A percentile compares a stretch with the other conserved stretches of the same genome.
Conservation (phyloP, 2,329 filamentous ascomycete species). For the Sordariomycetes sp. region DNA sequence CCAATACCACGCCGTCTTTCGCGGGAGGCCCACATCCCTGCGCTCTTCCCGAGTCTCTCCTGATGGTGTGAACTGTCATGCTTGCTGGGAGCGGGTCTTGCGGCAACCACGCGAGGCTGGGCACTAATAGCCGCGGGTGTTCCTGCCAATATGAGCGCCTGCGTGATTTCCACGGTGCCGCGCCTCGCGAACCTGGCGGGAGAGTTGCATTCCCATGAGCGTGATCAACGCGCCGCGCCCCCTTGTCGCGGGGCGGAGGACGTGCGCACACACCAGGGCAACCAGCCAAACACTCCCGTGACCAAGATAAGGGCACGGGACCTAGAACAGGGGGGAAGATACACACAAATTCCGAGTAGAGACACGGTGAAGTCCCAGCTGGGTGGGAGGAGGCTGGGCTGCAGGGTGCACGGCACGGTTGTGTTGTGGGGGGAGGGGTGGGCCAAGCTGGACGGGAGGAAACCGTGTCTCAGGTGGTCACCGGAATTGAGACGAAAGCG, state of each 20-base stretch:
- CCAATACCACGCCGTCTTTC: not conserved
- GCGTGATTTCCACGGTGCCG: not conserved
- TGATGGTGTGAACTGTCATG: not conserved
- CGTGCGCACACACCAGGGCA: not conserved
- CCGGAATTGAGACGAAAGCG: not conserved
- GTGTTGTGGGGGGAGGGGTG: not conserved
- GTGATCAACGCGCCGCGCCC: too few relatives aligned
- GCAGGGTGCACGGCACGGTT: too few relatives aligned
- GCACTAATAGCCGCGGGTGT: not conserved
- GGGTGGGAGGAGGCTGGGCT: not conserved
- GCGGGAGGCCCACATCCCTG: not conserved
- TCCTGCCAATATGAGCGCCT: not conserved
- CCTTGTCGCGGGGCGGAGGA: too few relatives aligned
- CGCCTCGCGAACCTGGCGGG: not conserved
- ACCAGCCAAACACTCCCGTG: not conserved
- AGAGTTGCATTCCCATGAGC: too few relatives aligned
- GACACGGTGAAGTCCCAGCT: not conserved
- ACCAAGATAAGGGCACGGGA: constrained; percentile 3
- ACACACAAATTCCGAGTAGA: not conserved
- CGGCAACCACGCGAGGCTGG: not conserved
- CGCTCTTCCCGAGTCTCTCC: not conserved
- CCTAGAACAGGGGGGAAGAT: not conserved
- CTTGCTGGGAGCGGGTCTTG: not conserved
- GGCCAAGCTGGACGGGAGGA: not conserved
- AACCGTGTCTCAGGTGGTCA: not conserved